Conservation (phyloP, 2,329 filamentous ascomycete species). For the Trichoderma lentiforme region DNA sequence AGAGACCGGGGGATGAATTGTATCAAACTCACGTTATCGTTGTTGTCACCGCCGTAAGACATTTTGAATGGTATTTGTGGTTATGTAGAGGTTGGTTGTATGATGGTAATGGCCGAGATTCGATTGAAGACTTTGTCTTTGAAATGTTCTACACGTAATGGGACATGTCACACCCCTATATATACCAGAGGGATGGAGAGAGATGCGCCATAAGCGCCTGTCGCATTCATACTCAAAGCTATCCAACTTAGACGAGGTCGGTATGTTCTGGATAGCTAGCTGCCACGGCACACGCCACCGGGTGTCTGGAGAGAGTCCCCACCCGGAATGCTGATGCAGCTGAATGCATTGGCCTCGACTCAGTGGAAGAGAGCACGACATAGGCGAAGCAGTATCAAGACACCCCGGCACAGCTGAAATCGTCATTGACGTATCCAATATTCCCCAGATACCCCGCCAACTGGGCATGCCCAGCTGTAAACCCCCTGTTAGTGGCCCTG, state of each 20-base stretch:
- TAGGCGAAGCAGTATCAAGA: neutral
- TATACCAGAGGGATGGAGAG: neutral
- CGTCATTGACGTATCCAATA: neutral
- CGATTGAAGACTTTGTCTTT: neutral
- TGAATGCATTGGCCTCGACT: neutral
- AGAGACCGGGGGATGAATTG: no score
- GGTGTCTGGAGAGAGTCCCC: neutral
- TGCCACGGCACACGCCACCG: slow-evolving; percentile 13
- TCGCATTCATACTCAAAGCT: neutral
- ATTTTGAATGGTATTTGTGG: slow-evolving; percentile 30
- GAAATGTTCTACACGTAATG: no score
- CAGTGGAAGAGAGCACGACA: neutral
- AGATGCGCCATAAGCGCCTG: neutral
- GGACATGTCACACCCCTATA: neutral
- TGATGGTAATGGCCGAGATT: neutral
- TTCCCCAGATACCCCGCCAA: neutral
- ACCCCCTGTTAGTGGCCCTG: neutral
- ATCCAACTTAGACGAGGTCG: neutral
- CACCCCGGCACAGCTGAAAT: slow-evolving; percentile 11
- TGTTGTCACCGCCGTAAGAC: slow-evolving; percentile 47
- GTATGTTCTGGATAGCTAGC: neutral
- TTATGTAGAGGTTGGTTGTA: neutral
- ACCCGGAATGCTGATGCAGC: slow-evolving; percentile 5
- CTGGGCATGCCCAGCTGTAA: neutral
- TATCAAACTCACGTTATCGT: slow-evolving; percentile 32